Evolutionary conservation across 1,139 yeast species (phyloP), one percentile per base, ranked within the genome.

Genomic region (Lizanozyma gosingica): DNA sequence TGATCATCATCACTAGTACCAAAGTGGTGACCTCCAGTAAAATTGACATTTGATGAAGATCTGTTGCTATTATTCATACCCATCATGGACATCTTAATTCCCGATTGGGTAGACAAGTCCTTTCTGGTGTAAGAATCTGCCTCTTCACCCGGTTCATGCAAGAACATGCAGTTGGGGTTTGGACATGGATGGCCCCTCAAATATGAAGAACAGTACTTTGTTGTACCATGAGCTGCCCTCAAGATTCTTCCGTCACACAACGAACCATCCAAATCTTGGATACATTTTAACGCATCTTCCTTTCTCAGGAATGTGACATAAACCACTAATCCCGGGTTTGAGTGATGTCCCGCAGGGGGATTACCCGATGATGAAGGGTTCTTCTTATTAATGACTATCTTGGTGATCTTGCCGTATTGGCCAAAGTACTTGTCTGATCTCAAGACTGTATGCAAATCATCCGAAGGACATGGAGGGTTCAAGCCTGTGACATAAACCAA

Each of bases 131-230:
- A 92, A 4, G 95, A 83, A 55, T 94, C 98, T 1, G 97, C 97
- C 60, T 94, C 98, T 65, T 94, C 99, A 45, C 99, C 98, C 2
- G 98, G 98, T 61, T 94, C 98, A 59, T 94, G 99, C 53, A 94
- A 72, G 56, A 92, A 94, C 98, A 94, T 94, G 72, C 99, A 94
- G 58, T 88, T 88, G 45, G 98, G 98, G 62, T 94, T 94, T 45
- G 96, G 98, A 64, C 99, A 94, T 16, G 94, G 82, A 59, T 87
- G 95, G 35, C 97, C 97, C 48, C 97, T 76, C 48, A 94, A 70
- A 58, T 94, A 94, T 2, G 95, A 83, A 14, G 96, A 87, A 61
- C 99, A 94, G 65, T 94, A 94, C 62, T 94, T 94, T 14, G 99
- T 94, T 3, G 98, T 94, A 55, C 99, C 99, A 60, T 90, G 95